Evolutionary conservation across 1,139 yeast genomes (phyloP).

Genomic region (Insectozyma bohioensis): DNA sequence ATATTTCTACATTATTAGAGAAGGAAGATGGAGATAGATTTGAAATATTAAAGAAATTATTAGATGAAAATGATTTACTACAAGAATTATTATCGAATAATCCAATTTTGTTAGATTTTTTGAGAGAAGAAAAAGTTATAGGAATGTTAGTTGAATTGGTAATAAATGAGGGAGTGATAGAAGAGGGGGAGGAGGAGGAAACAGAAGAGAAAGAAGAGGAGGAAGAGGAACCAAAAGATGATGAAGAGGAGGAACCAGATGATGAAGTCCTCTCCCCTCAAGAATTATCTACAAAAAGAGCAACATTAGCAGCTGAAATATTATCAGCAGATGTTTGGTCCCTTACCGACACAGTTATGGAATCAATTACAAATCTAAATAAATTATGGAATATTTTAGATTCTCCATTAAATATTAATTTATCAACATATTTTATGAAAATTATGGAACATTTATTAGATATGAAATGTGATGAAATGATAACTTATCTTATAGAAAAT

Average conservation of each 20-base stretch:
- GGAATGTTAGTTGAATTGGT: slow-evolving; percentile 67
- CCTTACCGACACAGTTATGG: slow-evolving; percentile 87
- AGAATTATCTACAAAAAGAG: slow-evolving; percentile 64
- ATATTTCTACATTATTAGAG: slow-evolving; percentile 72
- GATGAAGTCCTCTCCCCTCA: slow-evolving; percentile 49
- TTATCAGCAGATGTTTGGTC: slow-evolving; percentile 94
- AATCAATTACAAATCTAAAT: slow-evolving; percentile 60
- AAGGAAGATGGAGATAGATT: slow-evolving; percentile 19
- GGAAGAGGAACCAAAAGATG: slow-evolving; percentile 19
- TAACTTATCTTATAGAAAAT: slow-evolving; percentile 61
- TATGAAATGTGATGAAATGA: slow-evolving; percentile 85
- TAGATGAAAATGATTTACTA: slow-evolving; percentile 83
- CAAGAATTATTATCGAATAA: slow-evolving; percentile 85
- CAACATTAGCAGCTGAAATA: slow-evolving; percentile 88
- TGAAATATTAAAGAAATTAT: slow-evolving; percentile 56
- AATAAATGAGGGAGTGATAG: slow-evolving; percentile 41
- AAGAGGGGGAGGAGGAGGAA: slow-evolving; percentile 9
- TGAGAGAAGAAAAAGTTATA: slow-evolving; percentile 72
- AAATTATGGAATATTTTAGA: slow-evolving; percentile 82
- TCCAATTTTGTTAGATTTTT: slow-evolving; percentile 74
- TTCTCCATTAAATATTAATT: slow-evolving; percentile 62
- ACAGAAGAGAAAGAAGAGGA: slow-evolving; percentile 18
- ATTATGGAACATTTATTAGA: slow-evolving; percentile 91
- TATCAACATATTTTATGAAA: slow-evolving; percentile 89
- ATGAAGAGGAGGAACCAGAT: slow-evolving; percentile 25